Base-by-base conservation (phyloP, 768 basidiomycete genomes). In the Suillus hirtellus region DNA sequence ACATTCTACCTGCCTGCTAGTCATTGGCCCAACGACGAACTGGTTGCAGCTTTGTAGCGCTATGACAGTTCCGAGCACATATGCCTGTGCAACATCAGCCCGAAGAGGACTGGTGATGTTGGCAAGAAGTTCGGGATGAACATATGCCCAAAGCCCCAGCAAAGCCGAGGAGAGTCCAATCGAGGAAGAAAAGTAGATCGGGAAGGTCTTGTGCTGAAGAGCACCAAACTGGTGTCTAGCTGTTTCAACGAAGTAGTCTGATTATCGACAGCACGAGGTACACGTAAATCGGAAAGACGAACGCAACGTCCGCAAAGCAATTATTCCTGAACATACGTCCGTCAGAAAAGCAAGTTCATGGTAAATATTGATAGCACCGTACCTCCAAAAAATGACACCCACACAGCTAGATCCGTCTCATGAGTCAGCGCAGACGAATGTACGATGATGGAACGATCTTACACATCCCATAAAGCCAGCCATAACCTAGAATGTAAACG, bases 151-250 rank as follows among this genome's bases (percentile, higher is more conserved):
- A 60, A 81, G 75, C 2, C 78, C 79, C 53, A 91, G 73, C 44
- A 94, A 80, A 24, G 76, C 75, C 1, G 83, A 77, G 34, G 87
- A 82, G 40, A 89, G 74, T 27, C 74, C 67, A 43, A 89, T 82
- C 14, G 86, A 88, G 47, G 84, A 71, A 19, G 81, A 71, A 69
- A 94, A 94, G 76, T 90, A 93, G 65, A 89, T 73, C 1, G 92
- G 90, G 76, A 91, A 91, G 1, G 82, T 85, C 68, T 82, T 84
- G 70, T 90, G 86, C 70, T 94, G 92, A 40, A 95, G 81, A 47
- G 82, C 78, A 11, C 87, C 84, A 64, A 94, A 94, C 63, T 89
- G 86, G 56, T 87, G 83, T 54, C 90, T 84, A 19, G 90, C 87
- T 89, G 64, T 7, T 27, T 62, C n/a, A 54, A 50, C 42, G 37